Conservation (phyloP, 345 rosid genomes). For the Jatropha curcas region DNA sequence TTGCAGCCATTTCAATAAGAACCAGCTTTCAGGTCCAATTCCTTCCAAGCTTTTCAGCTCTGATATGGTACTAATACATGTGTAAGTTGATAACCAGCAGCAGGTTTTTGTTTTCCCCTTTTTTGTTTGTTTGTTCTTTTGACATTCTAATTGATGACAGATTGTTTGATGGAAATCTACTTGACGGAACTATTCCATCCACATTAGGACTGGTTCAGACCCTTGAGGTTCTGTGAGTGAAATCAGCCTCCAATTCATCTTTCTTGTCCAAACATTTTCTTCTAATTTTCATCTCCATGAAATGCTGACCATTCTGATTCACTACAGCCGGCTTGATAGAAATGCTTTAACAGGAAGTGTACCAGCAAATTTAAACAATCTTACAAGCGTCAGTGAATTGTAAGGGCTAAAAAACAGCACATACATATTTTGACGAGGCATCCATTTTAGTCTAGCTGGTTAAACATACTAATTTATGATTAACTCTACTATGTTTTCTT, state of each 20-base stretch:
- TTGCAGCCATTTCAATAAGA: slow-evolving; percentile 92
- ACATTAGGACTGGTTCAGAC: slow-evolving; percentile 69
- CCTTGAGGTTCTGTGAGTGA: slow-evolving; percentile 97
- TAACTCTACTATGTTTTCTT: slow-evolving; percentile 7
- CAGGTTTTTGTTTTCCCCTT: background rate
- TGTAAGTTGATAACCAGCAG: slow-evolving; percentile 52
- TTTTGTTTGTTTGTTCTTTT: background rate
- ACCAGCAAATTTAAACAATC: slow-evolving; percentile 73
- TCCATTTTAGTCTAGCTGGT: slow-evolving; percentile 7
- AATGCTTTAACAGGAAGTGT: slow-evolving; percentile 61
- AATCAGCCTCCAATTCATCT: slow-evolving; percentile 1
- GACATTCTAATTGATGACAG: slow-evolving; percentile 36
- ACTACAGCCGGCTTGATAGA: slow-evolving; percentile 91
- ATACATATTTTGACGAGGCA: background rate
- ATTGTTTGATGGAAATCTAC: slow-evolving; percentile 73
- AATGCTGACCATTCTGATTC: slow-evolving; percentile 25
- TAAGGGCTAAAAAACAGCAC: too few relatives aligned
- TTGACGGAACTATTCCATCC: slow-evolving; percentile 68
- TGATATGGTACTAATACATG: slow-evolving; percentile 76
- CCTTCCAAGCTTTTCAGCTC: slow-evolving; percentile 63
- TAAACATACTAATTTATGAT: background rate
- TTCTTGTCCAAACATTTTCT: background rate
- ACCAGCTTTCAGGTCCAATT: slow-evolving; percentile 84
- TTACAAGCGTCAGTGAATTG: slow-evolving; percentile 70
- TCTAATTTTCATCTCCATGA: background rate